phyloP scores from a whole-genome alignment of 2,329 filamentous ascomycete genomes.

The Trichophaea hybrida region DNA sequence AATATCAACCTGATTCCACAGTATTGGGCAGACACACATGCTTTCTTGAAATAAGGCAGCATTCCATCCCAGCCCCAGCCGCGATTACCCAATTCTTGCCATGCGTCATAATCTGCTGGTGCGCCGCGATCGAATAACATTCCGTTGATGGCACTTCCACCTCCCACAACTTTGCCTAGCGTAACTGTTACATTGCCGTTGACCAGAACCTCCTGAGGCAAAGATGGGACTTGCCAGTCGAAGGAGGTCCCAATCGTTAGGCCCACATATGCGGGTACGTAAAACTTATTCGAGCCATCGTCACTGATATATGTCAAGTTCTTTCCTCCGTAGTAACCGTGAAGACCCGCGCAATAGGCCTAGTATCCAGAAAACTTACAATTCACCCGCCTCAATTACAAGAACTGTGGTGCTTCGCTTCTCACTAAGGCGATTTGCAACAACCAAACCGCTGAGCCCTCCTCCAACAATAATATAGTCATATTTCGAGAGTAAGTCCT shows the following conservation, averaged over 20 bases:
- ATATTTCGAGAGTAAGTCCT: slow-evolving; percentile 16
- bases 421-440: slow-evolving; percentile 35
- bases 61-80: slow-evolving; percentile 45
- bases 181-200: not conserved
- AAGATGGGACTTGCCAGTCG: slow-evolving; percentile 10
- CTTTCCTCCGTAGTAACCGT: not conserved
- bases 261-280: slow-evolving; percentile 7
- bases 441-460: slow-evolving; percentile 40
- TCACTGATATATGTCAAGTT: not conserved
- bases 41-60: slow-evolving; percentile 26
- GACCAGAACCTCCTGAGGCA: slow-evolving; percentile 1
- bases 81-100: slow-evolving; percentile 41
- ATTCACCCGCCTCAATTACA: not conserved
- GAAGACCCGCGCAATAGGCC: not conserved
- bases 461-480: slow-evolving; percentile 38
- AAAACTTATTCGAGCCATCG: slow-evolving; percentile 4
- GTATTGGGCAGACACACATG: slow-evolving; percentile 23
- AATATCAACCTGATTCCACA: not conserved
- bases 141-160: slow-evolving; percentile 32
- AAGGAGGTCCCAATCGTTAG: slow-evolving; percentile 3
- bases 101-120: slow-evolving; percentile 34
- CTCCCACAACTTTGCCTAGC: slow-evolving; percentile 31
- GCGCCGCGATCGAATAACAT: slow-evolving; percentile 36
- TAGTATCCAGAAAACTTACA: not conserved
- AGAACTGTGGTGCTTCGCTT: not conserved